Percentiles rank a stretch among this genome's conserved stretches.
Conservation (phyloP, 129 eudicot species). For the Calendula officinalis region DNA sequence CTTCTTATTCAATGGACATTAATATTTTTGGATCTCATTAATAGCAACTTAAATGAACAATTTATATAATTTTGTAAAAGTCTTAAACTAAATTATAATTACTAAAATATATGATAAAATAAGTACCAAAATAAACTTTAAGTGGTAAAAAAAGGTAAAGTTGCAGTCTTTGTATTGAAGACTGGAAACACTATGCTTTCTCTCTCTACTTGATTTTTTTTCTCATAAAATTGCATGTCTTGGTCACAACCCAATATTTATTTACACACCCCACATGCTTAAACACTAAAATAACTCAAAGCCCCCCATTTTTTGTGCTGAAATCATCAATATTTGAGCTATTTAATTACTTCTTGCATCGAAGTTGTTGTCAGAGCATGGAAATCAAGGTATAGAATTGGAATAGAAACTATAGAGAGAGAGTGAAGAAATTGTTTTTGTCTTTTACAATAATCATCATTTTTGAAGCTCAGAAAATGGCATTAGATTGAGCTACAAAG, state of each 20-base stretch:
- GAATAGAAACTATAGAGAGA: slow-evolving; percentile 43
- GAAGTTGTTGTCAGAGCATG: slow-evolving; percentile 53
- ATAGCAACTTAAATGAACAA: background rate
- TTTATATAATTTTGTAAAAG: background rate
- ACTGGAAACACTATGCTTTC: slow-evolving; percentile 61
- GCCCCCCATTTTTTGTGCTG: slow-evolving; percentile 40
- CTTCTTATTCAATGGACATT: background rate
- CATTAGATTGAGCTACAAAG: slow-evolving; percentile 36
- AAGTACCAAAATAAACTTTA: slow-evolving; percentile 7
- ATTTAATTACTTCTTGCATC: slow-evolving; percentile 32
- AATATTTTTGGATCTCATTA: slow-evolving; percentile 4
- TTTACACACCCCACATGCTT: slow-evolving; percentile 62
- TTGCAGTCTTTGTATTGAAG: slow-evolving; percentile 77
- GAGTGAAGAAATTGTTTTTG: slow-evolving; percentile 5
- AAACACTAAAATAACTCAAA: slow-evolving; percentile 42
- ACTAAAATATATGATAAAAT: slow-evolving; percentile 8
- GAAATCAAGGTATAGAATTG: slow-evolving; percentile 57
- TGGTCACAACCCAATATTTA: slow-evolving; percentile 60
- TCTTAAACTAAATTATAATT: background rate
- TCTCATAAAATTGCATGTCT: slow-evolving; percentile 54
- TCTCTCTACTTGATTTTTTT: slow-evolving; percentile 34
- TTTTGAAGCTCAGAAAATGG: slow-evolving; percentile 50
- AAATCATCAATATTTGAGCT: slow-evolving; percentile 40
- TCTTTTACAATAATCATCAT: slow-evolving; percentile 11
- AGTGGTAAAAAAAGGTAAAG: slow-evolving; percentile 52